Conservation (phyloP, 2,329 filamentous ascomycete genomes). For the Fusarium clavum region DNA sequence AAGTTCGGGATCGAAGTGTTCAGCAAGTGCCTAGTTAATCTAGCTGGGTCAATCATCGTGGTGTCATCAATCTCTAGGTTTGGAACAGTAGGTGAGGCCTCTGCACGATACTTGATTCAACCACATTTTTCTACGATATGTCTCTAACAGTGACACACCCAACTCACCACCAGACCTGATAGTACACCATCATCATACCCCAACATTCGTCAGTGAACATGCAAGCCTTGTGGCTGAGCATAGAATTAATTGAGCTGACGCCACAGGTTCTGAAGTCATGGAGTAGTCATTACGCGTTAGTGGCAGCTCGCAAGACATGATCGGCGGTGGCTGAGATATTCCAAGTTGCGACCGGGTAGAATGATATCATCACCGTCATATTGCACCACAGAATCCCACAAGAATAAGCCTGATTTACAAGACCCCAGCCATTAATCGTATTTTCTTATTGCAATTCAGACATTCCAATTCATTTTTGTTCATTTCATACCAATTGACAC, state of each 20-base stretch:
- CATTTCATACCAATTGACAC: neutral
- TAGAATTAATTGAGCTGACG: neutral
- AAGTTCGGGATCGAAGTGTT: neutral
- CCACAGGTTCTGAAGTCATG: slow-evolving; percentile 32
- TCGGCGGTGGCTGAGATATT: slow-evolving; percentile 25
- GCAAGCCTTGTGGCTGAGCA: slow-evolving; percentile 5
- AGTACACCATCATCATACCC: neutral
- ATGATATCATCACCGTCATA: slow-evolving; percentile 37
- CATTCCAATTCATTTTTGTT: neutral
- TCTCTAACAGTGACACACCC: neutral
- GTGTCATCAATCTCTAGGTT: neutral
- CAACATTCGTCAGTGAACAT: slow-evolving; percentile 5
- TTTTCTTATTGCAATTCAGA: neutral
- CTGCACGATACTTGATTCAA: neutral
- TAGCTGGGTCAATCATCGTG: neutral
- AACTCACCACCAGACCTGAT: accelerated
- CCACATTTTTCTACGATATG: neutral
- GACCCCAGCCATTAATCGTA: neutral
- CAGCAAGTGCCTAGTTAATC: neutral
- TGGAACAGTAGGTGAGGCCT: neutral
- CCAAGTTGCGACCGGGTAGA: slow-evolving; percentile 19
- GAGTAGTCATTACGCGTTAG: slow-evolving; percentile 34
- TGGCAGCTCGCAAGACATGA: slow-evolving; percentile 21
- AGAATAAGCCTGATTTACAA: slow-evolving; percentile 26
- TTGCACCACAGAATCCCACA: slow-evolving; percentile 8